Evolutionary conservation across 2,329 filamentous ascomycete genomes (phyloP).

Genomic region (Waltergamsia citrina): DNA sequence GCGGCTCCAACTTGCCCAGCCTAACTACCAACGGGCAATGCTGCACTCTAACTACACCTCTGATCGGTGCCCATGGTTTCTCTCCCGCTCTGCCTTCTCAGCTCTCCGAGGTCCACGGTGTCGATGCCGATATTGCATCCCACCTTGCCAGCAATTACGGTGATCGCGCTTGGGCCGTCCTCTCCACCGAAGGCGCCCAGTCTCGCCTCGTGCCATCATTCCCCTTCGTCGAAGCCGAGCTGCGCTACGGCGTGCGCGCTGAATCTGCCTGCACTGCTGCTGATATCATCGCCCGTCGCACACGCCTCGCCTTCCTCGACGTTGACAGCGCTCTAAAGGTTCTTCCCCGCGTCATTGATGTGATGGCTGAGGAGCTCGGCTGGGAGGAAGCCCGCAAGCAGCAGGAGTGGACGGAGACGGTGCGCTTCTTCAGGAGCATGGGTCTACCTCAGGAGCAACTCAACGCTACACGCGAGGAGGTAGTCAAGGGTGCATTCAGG

Average conservation of each 20-base stretch:
- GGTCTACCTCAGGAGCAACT: conserved; percentile 17
- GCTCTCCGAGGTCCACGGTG: conserved; percentile 22
- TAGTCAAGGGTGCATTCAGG: too few relatives aligned
- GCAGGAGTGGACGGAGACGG: conserved; percentile 41
- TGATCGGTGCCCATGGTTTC: conserved; percentile 70
- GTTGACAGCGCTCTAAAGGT: conserved; percentile 61
- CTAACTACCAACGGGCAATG: conserved; percentile 57
- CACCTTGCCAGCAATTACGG: conserved; percentile 32
- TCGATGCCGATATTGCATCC: conserved; percentile 28
- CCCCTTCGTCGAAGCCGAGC: conserved; percentile 66
- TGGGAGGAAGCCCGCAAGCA: conserved; percentile 54
- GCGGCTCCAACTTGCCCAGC: conserved; percentile 43
- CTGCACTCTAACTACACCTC: conserved; percentile 63
- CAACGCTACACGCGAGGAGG: conserved; percentile 4
- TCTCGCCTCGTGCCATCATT: conserved; percentile 55
- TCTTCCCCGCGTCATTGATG: conserved; percentile 59
- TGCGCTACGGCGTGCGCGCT: conserved; percentile 61
- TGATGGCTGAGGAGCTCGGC: conserved; percentile 60
- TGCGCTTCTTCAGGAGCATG: conserved; percentile 34
- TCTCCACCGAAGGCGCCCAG: conserved; percentile 42
- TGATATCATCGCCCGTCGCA: conserved; percentile 62
- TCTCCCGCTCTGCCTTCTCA: conserved; percentile 22
- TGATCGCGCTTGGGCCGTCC: conserved; percentile 61
- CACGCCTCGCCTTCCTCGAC: conserved; percentile 67
- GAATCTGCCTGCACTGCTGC: conserved; percentile 66